Evolutionary conservation across 148 eudicot species (phyloP).

Genomic region (Pouteria glomerata): DNA sequence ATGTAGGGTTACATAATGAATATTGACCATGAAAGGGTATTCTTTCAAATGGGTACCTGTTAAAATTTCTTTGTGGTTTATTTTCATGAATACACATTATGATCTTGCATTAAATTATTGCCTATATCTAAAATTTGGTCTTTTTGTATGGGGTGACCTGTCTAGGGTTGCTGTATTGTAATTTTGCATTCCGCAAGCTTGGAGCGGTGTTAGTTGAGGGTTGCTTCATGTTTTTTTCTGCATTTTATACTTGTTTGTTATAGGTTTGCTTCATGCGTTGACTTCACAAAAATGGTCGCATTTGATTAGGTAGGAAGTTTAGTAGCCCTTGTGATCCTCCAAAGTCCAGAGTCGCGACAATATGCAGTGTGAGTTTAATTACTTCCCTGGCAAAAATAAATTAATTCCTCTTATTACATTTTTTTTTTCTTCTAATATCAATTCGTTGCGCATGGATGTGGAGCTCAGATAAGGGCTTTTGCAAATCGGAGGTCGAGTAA

Average conservation of each 20-base stretch:
- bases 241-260: slow-evolving; percentile 9
- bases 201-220: not conserved
- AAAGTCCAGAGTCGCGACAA: slow-evolving; percentile 11
- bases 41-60: not conserved
- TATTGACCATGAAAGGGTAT: not conserved
- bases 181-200: not conserved
- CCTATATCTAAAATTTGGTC: not conserved
- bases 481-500: slow-evolving; percentile 53
- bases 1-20: not conserved
- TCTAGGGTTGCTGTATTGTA: not conserved
- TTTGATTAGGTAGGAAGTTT: slow-evolving; percentile 28
- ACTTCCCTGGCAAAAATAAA: not conserved
- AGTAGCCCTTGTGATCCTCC: slow-evolving; percentile 12
- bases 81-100: slow-evolving; percentile 14
- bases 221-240: not conserved
- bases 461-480: slow-evolving; percentile 39
- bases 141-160: not conserved
- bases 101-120: slow-evolving; percentile 1
- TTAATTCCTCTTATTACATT: not conserved
- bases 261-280: slow-evolving; percentile 17
- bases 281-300: slow-evolving; percentile 8
- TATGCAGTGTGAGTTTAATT: slow-evolving; percentile 28
- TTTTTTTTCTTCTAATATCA: not conserved
- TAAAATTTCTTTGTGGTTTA: not conserved
- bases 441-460: slow-evolving; percentile 24